phyloP scores from a whole-genome alignment of 208 protist genomes.

The Entamoeba invadens region DNA sequence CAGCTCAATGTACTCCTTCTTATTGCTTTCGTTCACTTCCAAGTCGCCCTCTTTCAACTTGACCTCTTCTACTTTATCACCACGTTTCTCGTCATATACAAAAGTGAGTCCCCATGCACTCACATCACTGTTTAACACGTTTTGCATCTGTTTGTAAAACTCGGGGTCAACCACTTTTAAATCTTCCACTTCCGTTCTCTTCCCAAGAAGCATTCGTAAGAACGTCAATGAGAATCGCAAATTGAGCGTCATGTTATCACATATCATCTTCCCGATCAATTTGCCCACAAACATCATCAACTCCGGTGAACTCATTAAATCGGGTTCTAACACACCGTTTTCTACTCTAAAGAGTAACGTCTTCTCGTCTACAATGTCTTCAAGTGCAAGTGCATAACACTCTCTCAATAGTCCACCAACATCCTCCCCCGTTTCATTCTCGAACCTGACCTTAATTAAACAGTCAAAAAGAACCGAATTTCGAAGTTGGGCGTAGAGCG shows the following conservation, averaged over 20 bases:
- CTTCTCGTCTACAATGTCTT: background rate
- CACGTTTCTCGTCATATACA: background rate
- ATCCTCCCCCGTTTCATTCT: background rate
- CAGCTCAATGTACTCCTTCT: conserved; percentile 49
- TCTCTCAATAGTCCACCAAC: background rate
- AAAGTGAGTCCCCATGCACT: background rate
- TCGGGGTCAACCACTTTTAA: background rate
- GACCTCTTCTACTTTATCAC: background rate
- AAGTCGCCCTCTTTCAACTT: conserved; percentile 36
- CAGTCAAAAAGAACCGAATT: no score
- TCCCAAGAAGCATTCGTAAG: conserved; percentile 3
- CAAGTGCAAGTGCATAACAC: background rate
- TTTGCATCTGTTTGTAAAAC: background rate
- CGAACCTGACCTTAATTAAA: background rate
- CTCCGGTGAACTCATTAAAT: background rate
- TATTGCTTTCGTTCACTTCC: conserved; percentile 48
- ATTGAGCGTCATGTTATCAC: conserved; percentile 11
- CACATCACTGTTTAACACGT: background rate
- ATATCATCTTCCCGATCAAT: conserved; percentile 21
- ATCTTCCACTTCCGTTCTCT: background rate
- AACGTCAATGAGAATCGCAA: conserved; percentile 9
- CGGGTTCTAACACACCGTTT: conserved; percentile 7
- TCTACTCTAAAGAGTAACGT: conserved; percentile 17
- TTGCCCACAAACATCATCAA: conserved; percentile 16
- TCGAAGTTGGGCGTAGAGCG: no score